Evolutionary conservation across 2,329 filamentous ascomycete species (phyloP).

Genomic region (Diplodia scrobiculata): DNA sequence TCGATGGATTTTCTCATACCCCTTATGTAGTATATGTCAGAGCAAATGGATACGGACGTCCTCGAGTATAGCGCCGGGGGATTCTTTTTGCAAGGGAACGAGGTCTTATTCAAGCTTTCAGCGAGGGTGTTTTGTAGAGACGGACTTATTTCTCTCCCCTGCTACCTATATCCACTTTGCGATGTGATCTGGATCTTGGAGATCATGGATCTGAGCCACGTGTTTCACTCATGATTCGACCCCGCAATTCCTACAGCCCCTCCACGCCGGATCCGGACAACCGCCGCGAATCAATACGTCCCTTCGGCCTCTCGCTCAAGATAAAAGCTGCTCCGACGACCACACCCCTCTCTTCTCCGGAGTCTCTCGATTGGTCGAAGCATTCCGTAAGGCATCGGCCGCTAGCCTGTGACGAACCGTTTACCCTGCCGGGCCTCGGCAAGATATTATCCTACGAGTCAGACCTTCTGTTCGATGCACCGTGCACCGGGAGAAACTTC

Average conservation of each 20-base stretch:
- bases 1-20: constrained; percentile 22
- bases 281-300: not conserved
- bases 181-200: not conserved
- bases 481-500: too few relatives aligned
- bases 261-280: not conserved
- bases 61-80: constrained; percentile 11
- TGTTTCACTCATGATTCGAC: not conserved
- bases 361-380: not conserved
- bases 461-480: too few relatives aligned
- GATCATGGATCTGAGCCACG: not conserved
- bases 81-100: not conserved
- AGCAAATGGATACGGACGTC: constrained; percentile 23
- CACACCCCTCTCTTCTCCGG: not conserved
- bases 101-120: not conserved
- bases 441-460: not conserved
- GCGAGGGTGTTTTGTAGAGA: not conserved
- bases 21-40: constrained; percentile 26
- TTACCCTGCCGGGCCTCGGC: not conserved
- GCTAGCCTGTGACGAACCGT: not conserved
- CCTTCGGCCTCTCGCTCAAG: not conserved
- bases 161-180: too few relatives aligned
- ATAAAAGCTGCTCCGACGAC: not conserved
- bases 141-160: not conserved
- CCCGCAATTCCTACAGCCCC: not conserved
- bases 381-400: not conserved